These are phyloP conservation scores for Pisolithus marmoratus DNA, from an alignment of 768 basidiomycete genomes.

Conservation along the genomic window DNA sequence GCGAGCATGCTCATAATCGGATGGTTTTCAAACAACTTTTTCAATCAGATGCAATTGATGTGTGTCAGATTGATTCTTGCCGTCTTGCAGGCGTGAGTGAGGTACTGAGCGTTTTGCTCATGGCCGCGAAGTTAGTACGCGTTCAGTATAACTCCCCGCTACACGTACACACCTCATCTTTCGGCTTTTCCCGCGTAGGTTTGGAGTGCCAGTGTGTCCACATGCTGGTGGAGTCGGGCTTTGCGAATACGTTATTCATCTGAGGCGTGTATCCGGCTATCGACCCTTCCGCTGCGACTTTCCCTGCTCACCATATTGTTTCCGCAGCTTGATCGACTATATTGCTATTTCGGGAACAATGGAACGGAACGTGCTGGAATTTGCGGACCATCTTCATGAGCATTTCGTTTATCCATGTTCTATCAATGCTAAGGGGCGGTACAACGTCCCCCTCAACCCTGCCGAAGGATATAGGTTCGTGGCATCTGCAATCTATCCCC, in stretches of 20 bases:
- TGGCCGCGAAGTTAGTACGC: slow-evolving; percentile 75
- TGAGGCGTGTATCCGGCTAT: slow-evolving; percentile 42
- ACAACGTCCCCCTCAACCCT: slow-evolving; percentile 77
- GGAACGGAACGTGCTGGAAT: slow-evolving; percentile 93
- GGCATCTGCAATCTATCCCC: neutral
- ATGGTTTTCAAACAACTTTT: slow-evolving; percentile 97
- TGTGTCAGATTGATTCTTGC: slow-evolving; percentile 93
- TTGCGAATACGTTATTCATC: slow-evolving; percentile 89
- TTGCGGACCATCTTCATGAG: slow-evolving; percentile 88
- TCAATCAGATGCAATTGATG: slow-evolving; percentile 90
- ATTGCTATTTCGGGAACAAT: slow-evolving; percentile 87
- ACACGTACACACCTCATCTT: neutral
- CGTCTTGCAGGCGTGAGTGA: slow-evolving; percentile 92
- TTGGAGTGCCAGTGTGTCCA: slow-evolving; percentile 87
- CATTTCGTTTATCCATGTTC: slow-evolving; percentile 87
- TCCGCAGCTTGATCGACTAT: slow-evolving; percentile 80
- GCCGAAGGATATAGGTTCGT: slow-evolving; percentile 61
- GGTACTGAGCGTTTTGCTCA: slow-evolving; percentile 85
- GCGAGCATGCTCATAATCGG: slow-evolving; percentile 95
- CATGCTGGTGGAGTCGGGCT: slow-evolving; percentile 95
- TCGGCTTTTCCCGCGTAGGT: slow-evolving; percentile 37
- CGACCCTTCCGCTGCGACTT: neutral
- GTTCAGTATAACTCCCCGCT: neutral
- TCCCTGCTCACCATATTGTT: neutral
- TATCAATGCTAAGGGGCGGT: slow-evolving; percentile 79